These are phyloP conservation scores for Jacaranda mimosifolia DNA, from an alignment of 257 asterid genomes.

Conservation along the genomic window DNA sequence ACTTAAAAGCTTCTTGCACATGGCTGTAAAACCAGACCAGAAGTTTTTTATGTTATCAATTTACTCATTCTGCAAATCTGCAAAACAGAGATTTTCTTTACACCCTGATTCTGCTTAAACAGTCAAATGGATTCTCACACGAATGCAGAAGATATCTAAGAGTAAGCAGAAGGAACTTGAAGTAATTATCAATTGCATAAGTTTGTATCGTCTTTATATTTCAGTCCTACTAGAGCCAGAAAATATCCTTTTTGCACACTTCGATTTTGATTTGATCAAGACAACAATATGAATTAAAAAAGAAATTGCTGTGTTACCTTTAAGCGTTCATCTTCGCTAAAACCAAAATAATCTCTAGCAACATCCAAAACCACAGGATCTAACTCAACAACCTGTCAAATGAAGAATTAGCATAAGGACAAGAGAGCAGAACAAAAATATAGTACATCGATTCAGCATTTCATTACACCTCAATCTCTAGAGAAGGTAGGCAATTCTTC, in stretches of 20 bases:
- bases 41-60: not conserved
- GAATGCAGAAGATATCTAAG: not conserved
- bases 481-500: slow-evolving; percentile 59
- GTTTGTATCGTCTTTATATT: not conserved
- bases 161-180: not conserved
- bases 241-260: slow-evolving; percentile 15
- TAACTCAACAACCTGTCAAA: slow-evolving; percentile 78
- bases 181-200: slow-evolving; percentile 6
- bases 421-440: slow-evolving; percentile 20
- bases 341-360: slow-evolving; percentile 78
- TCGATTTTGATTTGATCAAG: slow-evolving; percentile 2
- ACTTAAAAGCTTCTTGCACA: too few relatives aligned
- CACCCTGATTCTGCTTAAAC: not conserved
- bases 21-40: not conserved
- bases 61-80: slow-evolving; percentile 7
- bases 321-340: slow-evolving; percentile 65
- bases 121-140: not conserved
- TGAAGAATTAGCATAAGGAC: slow-evolving; percentile 38
- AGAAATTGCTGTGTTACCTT: slow-evolving; percentile 55
- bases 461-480: slow-evolving; percentile 67
- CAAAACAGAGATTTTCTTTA: not conserved
- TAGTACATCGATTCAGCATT: not conserved
- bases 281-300: not conserved
- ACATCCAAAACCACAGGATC: slow-evolving; percentile 79
- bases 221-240: not conserved